Base-by-base conservation (phyloP, 805 yeast species). In the Myxozyma monticola region DNA sequence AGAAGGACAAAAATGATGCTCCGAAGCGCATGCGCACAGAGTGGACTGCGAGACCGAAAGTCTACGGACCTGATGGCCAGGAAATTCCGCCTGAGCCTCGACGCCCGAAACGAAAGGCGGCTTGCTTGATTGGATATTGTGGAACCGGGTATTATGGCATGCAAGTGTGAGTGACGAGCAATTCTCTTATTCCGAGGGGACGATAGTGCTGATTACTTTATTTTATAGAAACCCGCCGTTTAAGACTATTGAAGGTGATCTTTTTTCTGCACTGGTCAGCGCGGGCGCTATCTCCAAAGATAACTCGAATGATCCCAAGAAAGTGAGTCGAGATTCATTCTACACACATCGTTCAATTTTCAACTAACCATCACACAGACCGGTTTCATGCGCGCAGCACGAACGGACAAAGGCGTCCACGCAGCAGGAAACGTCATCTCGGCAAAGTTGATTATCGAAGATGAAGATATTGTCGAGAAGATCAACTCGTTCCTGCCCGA, bases 121-220 rank as follows among this genome's bases (percentile, higher is more conserved):
- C 96, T 0, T 81, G 85, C 62, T 76, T 88, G 81, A 75, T 90
- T 58, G 97, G 98, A 3, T 90, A 90, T 71, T 90, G 96, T 66
- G 98, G 98, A 36, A 83, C 96, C 0, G 97, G 97, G 0, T 90
- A 90, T 70, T 93, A 87, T 67, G 98, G 98, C 6, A 88, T 90
- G 96, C 98, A 90, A 42, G 20, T 54, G 49, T 42, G 20, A 31
- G 45, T 37, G 14, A 18, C 10, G 30, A 37, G 8, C 33, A 14
- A 7, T n/a, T 40, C 12, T 26, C 42, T 10, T 7, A 8, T 41
- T 15, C 34, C 1, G 1, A 12, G 25, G 17, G n/a, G 8, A 42
- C 25, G 25, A 8, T 26, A 8, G 8, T 33, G 45, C 45, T 43
- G 21, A 25, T 29, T 17, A 14, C 15, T n/a, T 6, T 22, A 10